Conservation (phyloP, 768 basidiomycete species). For the Agrocybe pediades region DNA sequence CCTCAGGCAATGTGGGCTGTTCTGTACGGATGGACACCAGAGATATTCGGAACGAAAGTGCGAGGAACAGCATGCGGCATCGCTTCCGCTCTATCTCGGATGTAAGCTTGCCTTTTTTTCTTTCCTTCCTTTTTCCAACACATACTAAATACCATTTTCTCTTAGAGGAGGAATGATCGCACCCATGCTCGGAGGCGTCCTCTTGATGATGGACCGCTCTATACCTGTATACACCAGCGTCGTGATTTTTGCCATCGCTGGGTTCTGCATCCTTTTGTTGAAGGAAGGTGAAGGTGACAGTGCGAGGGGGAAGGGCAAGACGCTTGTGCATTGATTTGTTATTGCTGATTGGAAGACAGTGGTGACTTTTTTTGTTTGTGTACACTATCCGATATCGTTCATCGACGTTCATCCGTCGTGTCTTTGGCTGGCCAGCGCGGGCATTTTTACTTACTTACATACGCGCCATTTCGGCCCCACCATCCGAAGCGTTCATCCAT, state of each 20-base stretch:
- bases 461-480: no score
- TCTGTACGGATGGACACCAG: conserved; percentile 88
- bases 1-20: conserved; percentile 89
- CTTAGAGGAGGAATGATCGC: conserved; percentile 89
- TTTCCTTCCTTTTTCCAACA: neutral
- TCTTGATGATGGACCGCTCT: conserved; percentile 66
- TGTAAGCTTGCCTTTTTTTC: conserved; percentile 59
- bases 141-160: conserved; percentile 9
- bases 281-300: conserved; percentile 50
- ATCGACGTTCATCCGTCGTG: no score
- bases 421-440: no score
- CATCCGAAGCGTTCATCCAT: no score
- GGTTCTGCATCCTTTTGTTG: conserved; percentile 61
- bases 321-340: neutral
- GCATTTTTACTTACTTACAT: no score
- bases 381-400: neutral
- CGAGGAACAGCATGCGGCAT: conserved; percentile 89
- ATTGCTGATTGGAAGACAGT: no score
- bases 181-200: conserved; percentile 73
- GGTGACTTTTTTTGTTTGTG: neutral
- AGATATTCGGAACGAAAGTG: conserved; percentile 83
- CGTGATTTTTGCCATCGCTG: conserved; percentile 63
- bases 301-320: conserved; percentile 10
- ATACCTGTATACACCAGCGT: conserved; percentile 81
- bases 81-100: conserved; percentile 82